Evolutionary conservation across 345 rosid genomes (phyloP), one percentile per base, ranked within the genome.

Genomic region (Pistacia vera): DNA sequence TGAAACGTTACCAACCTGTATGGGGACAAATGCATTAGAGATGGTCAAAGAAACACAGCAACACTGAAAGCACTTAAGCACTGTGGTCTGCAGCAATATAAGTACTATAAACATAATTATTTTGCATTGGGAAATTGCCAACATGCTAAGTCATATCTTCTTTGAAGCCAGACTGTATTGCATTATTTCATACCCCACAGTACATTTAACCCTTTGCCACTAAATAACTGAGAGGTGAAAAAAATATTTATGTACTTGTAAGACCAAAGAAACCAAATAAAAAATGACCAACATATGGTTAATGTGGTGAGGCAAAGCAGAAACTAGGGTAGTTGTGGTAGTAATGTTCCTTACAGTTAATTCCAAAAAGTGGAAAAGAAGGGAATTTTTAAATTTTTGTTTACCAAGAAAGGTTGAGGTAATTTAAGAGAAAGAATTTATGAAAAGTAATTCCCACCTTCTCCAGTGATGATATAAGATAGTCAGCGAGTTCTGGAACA

Each of bases 401-500:
- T 2, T 30, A 46, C 38, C n/a, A 30, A 38, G 20, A 61, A 46
- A 49, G 33, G 41, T 11, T 12, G 14, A 69, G 60, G 17, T 25
- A 55, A 52, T 3, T 20, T 28, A 8, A 28, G 44, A 20, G 66
- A 64, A 74, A 55, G 36, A 72, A 68, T 28, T 7, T 2, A 59
- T 64, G 58, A 58, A 64, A 70, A 82, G 62, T 54, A 63, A 71
- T 38, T 20, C 11, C 46, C 70, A 93, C 99, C 97, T 93, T 93
- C 87, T 90, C 93, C 65, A 96, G 83, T 25, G 98, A 81, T 6
- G 93, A 75, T 71, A 89, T 78, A 70, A 96, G n/a, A 84, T 84
- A 91, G 78, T 96, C 97, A 35, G 79, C 93, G 72, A 96, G 93
- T 78, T 96, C 97, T 0, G 98, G 96, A 90, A 91, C 92, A 79